phyloP scores from a whole-genome alignment of 2,329 filamentous ascomycete species.

The Aspergillus luchuensis region DNA sequence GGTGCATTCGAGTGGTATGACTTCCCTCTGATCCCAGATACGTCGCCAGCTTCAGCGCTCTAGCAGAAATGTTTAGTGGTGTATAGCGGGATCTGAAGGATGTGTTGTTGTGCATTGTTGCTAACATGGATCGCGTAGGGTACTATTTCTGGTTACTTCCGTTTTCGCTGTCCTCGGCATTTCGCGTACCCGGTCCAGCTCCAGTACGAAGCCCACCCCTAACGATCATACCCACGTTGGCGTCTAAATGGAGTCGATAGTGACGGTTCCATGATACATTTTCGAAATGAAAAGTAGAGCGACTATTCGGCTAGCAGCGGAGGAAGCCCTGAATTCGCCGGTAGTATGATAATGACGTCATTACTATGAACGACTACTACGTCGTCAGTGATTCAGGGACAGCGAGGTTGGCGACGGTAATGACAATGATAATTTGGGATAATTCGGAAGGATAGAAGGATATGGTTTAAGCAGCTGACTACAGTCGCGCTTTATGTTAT shows the following conservation, averaged over 20 bases:
- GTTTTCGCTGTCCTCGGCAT: slow-evolving; percentile 53
- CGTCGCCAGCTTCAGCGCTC: neutral
- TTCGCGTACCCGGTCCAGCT: slow-evolving; percentile 41
- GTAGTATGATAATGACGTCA: neutral
- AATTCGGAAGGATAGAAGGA: no score
- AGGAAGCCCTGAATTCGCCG: neutral
- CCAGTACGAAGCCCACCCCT: slow-evolving; percentile 26
- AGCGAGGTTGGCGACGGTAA: neutral
- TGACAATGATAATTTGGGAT: neutral
- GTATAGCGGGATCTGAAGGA: neutral
- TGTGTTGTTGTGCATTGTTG: neutral
- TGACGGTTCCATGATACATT: slow-evolving; percentile 2
- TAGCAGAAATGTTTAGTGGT: neutral
- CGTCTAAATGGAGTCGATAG: slow-evolving; percentile 13
- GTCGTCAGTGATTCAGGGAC: neutral
- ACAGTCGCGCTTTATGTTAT: neutral
- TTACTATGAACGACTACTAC: neutral
- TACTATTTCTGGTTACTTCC: slow-evolving; percentile 53
- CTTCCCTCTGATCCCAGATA: neutral
- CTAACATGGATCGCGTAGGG: slow-evolving; percentile 26
- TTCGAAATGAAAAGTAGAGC: neutral
- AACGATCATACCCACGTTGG: slow-evolving; percentile 25
- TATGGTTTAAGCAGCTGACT: neutral
- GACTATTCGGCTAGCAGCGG: neutral
- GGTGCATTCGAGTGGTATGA: slow-evolving; percentile 52